phyloP scores from a whole-genome alignment of 2,329 filamentous ascomycete genomes.

The Madurella fahalii region DNA sequence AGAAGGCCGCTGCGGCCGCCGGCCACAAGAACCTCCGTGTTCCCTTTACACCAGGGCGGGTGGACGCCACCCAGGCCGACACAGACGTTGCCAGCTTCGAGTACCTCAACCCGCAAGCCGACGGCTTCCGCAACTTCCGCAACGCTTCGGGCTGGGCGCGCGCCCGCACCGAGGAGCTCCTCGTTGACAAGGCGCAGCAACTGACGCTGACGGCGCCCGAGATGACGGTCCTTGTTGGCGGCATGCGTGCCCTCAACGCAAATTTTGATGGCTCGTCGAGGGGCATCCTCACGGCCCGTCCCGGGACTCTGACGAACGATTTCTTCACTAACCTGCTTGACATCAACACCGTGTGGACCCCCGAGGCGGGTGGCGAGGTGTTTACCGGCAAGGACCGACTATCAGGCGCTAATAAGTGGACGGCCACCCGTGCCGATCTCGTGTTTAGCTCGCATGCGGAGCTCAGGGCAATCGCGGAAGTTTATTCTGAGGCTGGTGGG shows the following conservation, averaged over 20 bases:
- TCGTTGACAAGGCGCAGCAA: constrained; percentile 68
- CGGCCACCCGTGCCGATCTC: constrained; percentile 63
- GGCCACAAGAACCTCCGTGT: constrained; percentile 43
- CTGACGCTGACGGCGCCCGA: constrained; percentile 70
- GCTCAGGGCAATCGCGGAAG: constrained; percentile 65
- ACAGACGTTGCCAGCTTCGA: constrained; percentile 62
- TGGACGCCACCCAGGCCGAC: constrained; percentile 66
- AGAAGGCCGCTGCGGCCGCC: constrained; percentile 56
- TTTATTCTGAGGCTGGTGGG: constrained; percentile 60
- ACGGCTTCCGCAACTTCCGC: constrained; percentile 79
- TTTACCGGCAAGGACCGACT: constrained; percentile 64
- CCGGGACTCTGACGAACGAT: constrained; percentile 70
- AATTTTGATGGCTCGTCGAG: constrained; percentile 67
- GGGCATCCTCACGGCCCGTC: constrained; percentile 64
- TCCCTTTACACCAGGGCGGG: constrained; percentile 69
- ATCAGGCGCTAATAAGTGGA: constrained; percentile 65
- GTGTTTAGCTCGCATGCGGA: constrained; percentile 70
- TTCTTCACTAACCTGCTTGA: constrained; percentile 80
- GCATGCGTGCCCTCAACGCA: constrained; percentile 63
- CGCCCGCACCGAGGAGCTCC: constrained; percentile 62
- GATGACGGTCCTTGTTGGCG: constrained; percentile 66
- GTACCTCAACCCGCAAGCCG: constrained; percentile 63
- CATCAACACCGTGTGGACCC: constrained; percentile 60
- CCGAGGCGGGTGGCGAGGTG: constrained; percentile 47
- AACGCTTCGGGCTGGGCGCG: constrained; percentile 47